Evolutionary conservation across 1,284 basidiomycete species (phyloP).

Genomic region (Sanghuangporus baumii): DNA sequence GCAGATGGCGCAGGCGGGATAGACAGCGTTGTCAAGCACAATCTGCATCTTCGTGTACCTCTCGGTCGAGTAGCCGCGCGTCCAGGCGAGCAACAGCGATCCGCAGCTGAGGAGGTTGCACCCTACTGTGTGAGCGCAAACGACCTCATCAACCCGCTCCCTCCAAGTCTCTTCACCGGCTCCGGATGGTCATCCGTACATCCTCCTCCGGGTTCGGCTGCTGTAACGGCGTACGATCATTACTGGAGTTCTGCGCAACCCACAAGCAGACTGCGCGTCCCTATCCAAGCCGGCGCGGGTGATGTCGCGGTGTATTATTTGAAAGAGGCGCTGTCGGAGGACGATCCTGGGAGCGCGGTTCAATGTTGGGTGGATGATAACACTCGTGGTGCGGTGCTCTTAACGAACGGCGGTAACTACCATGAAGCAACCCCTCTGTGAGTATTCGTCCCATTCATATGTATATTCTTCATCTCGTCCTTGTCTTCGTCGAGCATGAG

Average conservation of each 20-base stretch:
- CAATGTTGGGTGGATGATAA: constrained; percentile 89
- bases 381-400: constrained; percentile 49
- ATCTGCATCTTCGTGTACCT: constrained; percentile 53
- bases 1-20: constrained; percentile 35
- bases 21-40: constrained; percentile 29
- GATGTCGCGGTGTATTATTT: constrained; percentile 79
- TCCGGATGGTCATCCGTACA: constrained; percentile 83
- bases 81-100: constrained; percentile 44
- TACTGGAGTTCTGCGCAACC: constrained; percentile 86
- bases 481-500: too few species aligned
- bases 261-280: constrained; percentile 71
- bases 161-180: constrained; percentile 83
- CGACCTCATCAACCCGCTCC: constrained; percentile 91
- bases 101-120: constrained; percentile 73
- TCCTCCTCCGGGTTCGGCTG: constrained; percentile 44
- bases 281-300: constrained; percentile 66
- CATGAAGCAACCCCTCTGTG: constrained; percentile 47
- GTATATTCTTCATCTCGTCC: too few species aligned
- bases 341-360: constrained; percentile 53
- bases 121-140: constrained; percentile 92
- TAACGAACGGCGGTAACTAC: constrained; percentile 58
- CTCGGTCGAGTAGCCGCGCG: constrained; percentile 68
- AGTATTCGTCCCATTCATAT: constrained; percentile 26
- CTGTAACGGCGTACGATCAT: constrained; percentile 55
- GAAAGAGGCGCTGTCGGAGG: constrained; percentile 48